Evolutionary conservation across 2,329 filamentous ascomycete species (phyloP).

Genomic region (Phaeoacremonium minimum): DNA sequence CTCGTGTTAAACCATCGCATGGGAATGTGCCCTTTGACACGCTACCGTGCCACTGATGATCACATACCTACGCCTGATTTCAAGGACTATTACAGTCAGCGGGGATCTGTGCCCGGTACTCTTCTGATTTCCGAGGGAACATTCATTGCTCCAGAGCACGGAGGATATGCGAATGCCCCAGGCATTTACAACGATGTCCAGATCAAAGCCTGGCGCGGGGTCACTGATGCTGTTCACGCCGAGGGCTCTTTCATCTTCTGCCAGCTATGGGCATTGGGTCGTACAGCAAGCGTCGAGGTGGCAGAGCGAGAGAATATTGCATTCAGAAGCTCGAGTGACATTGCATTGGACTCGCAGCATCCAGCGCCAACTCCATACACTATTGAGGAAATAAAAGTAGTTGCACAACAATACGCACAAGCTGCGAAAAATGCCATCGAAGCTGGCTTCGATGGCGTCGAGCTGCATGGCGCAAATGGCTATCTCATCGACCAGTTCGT

Average conservation of each 20-base stretch:
- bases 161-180: slow-evolving; percentile 6
- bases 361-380: slow-evolving; percentile 34
- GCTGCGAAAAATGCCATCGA: slow-evolving; percentile 41
- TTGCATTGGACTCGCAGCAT: no score
- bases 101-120: slow-evolving; percentile 6
- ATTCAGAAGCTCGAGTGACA: slow-evolving; percentile 34
- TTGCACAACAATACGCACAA: slow-evolving; percentile 19
- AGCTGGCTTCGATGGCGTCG: no score
- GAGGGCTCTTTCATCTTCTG: slow-evolving; percentile 14
- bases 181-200: slow-evolving; percentile 8
- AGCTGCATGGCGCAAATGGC: slow-evolving; percentile 9
- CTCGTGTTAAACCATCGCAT: no score
- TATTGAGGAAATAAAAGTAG: slow-evolving; percentile 33
- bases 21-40: no score
- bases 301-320: no score
- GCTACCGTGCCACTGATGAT: slow-evolving; percentile 3
- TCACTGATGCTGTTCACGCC: slow-evolving; percentile 12
- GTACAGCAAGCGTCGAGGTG: no score
- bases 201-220: slow-evolving; percentile 8
- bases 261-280: slow-evolving; percentile 46
- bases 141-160: slow-evolving; percentile 1
- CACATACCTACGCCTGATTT: slow-evolving; percentile 16
- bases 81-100: slow-evolving; percentile 14
- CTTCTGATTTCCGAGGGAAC: slow-evolving; percentile 9
- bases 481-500: slow-evolving; percentile 29